phyloP scores from a whole-genome alignment of 805 yeast genomes.

The Saccharomycopsis sp. region DNA sequence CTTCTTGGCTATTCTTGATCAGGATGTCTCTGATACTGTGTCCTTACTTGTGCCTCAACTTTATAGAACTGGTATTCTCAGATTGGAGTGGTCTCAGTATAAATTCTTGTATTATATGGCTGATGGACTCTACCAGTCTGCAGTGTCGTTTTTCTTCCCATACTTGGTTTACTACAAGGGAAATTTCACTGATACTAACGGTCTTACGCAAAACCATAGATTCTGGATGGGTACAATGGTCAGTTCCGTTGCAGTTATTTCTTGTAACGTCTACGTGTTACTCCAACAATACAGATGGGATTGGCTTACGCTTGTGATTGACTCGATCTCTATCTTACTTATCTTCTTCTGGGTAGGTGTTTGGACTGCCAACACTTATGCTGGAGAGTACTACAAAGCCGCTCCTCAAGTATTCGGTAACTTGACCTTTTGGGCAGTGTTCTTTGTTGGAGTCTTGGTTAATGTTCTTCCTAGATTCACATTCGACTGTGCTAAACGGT shows the following conservation, averaged over 20 bases:
- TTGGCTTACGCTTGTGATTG: constrained; percentile 51
- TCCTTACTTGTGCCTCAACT: constrained; percentile 65
- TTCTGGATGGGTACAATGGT: constrained; percentile 66
- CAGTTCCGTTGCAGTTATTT: constrained; percentile 52
- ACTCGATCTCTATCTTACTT: constrained; percentile 47
- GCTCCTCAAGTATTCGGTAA: constrained; percentile 60
- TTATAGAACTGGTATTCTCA: constrained; percentile 59
- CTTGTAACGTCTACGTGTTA: constrained; percentile 61
- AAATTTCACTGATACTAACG: constrained; percentile 36
- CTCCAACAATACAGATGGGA: constrained; percentile 75
- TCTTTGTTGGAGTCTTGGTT: constrained; percentile 47
- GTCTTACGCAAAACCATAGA: constrained; percentile 55
- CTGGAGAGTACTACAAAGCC: constrained; percentile 57
- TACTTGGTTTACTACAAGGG: constrained; percentile 49
- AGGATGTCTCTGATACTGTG: constrained; percentile 62
- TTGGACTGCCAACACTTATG: constrained; percentile 50
- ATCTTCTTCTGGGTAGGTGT: constrained; percentile 77
- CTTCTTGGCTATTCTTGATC: constrained; percentile 65
- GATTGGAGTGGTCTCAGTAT: constrained; percentile 53
- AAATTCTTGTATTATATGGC: constrained; percentile 57
- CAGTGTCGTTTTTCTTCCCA: constrained; percentile 61
- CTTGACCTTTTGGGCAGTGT: constrained; percentile 57
- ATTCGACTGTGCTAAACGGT: constrained; percentile 41
- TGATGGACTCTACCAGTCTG: constrained; percentile 71
- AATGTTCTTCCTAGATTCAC: constrained; percentile 58